phyloP scores from a whole-genome alignment of 345 rosid species.

The Lenwebbia sp. region DNA sequence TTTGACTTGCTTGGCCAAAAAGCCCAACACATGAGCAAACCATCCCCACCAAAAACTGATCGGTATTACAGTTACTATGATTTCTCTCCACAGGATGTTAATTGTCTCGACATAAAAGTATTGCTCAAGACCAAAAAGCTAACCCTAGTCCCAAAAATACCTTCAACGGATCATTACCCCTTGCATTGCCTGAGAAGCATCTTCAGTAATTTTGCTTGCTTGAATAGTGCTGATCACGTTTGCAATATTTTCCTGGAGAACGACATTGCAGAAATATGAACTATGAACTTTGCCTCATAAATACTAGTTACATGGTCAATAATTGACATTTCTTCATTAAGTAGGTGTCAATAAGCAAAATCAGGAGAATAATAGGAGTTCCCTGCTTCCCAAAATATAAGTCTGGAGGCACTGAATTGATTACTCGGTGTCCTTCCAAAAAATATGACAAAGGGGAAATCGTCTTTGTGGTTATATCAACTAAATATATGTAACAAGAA shows the following conservation, averaged over 20 bases:
- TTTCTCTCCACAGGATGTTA: background rate
- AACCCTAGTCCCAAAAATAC: background rate
- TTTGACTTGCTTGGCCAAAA: background rate
- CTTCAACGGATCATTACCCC: conserved; percentile 47
- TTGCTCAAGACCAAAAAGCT: background rate
- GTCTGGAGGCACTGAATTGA: background rate
- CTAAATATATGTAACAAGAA: background rate
- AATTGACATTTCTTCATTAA: background rate
- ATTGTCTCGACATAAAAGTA: background rate
- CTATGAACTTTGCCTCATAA: background rate
- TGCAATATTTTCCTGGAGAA: conserved; percentile 52
- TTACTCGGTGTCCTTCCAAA: background rate
- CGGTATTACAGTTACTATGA: background rate
- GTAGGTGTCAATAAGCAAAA: background rate
- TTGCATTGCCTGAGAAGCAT: conserved; percentile 61
- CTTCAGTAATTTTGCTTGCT: conserved; percentile 78
- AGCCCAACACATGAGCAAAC: background rate
- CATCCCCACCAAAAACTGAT: background rate
- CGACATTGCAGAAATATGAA: background rate
- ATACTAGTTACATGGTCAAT: background rate
- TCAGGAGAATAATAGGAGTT: background rate
- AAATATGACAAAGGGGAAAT: background rate
- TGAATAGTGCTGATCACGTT: conserved; percentile 71
- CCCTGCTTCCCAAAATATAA: background rate
- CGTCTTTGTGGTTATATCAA: background rate